Base-by-base conservation (phyloP, 495 filamentous ascomycete genomes). In the Xylaria longipes region DNA sequence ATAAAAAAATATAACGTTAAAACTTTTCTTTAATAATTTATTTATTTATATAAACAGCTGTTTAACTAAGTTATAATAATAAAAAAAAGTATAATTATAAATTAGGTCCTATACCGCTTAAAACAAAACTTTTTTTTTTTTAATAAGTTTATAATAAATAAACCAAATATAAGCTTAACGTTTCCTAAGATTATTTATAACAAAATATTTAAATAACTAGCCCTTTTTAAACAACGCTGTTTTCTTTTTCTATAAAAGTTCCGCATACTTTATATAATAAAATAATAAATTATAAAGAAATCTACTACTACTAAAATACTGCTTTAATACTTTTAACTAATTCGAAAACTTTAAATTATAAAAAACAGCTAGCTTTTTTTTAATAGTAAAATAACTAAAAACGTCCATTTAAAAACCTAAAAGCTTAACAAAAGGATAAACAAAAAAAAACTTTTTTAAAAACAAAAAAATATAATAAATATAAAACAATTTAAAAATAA, bases 401-500 rank as follows among this genome's bases (percentile, higher is more conserved):
- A n/a, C n/a, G n/a, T n/a, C n/a, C n/a, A n/a, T n/a, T n/a, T n/a
- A n/a, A n/a, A n/a, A n/a, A n/a, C n/a, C n/a, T n/a, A n/a, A n/a
- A n/a, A n/a, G n/a, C n/a, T n/a, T n/a, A n/a, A n/a, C n/a, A n/a
- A n/a, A n/a, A n/a, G n/a, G n/a, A n/a, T n/a, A n/a, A n/a, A n/a
- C n/a, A n/a, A n/a, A n/a, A n/a, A n/a, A n/a, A n/a, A n/a, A n/a
- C 7, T 50, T 50, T 50, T n/a, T n/a, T 4, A 50, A 15, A 1
- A 22, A n/a, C n/a, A 50, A 50, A n/a, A 50, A 50, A 50, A 50
- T 50, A 50, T 8, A 15, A 7, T 50, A 4, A 2, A 1, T 50
- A n/a, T 50, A 50, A 50, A 50, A 50, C 17, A 50, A 15, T 8
- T 50, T 56, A 56, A 56, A 56, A n/a, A 60, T 58, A 58, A 7